Percentiles rank a stretch among this genome's conserved stretches.
These are phyloP conservation scores for Debaryomyces psychrophilus DNA, from an alignment of 1,139 yeast genomes.

Conservation along the genomic window DNA sequence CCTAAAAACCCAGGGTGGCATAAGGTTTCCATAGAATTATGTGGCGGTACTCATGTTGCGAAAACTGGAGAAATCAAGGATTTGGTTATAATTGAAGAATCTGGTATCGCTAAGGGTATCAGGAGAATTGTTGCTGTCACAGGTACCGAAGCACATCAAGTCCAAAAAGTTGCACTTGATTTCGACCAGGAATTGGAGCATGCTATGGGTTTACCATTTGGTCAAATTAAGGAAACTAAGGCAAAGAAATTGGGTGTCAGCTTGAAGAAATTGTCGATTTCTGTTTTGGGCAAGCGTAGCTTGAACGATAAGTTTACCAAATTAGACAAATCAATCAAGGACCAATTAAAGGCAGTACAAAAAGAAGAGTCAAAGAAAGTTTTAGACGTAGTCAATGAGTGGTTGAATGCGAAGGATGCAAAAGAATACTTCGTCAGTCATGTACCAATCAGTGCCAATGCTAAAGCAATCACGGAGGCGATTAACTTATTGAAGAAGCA, in stretches of 20 bases:
- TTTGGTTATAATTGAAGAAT: slow-evolving; percentile 86
- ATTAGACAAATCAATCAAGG: slow-evolving; percentile 85
- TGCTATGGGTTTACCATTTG: slow-evolving; percentile 61
- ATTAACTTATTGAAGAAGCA: slow-evolving; percentile 81
- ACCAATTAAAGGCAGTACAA: slow-evolving; percentile 82
- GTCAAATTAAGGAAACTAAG: slow-evolving; percentile 72
- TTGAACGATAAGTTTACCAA: slow-evolving; percentile 73
- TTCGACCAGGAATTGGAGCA: slow-evolving; percentile 63
- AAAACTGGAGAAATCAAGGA: slow-evolving; percentile 93
- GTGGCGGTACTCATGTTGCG: slow-evolving; percentile 98
- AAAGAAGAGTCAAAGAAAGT: slow-evolving; percentile 86
- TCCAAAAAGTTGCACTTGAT: slow-evolving; percentile 78
- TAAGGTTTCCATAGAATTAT: slow-evolving; percentile 83
- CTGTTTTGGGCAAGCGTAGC: slow-evolving; percentile 78
- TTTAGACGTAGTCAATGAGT: slow-evolving; percentile 73
- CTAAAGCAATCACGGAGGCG: slow-evolving; percentile 94
- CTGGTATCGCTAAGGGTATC: slow-evolving; percentile 98
- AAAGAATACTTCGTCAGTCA: slow-evolving; percentile 64
- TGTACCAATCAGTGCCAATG: slow-evolving; percentile 75
- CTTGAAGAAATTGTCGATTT: slow-evolving; percentile 78
- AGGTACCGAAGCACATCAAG: slow-evolving; percentile 87
- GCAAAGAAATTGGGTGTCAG: slow-evolving; percentile 84
- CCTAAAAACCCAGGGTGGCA: slow-evolving; percentile 78
- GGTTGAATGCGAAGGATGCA: slow-evolving; percentile 56
- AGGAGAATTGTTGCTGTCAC: slow-evolving; percentile 98